Evolutionary conservation across 2,329 filamentous ascomycete genomes (phyloP), one percentile per base, ranked within the genome.

Genomic region (Aspergillus sergii): DNA sequence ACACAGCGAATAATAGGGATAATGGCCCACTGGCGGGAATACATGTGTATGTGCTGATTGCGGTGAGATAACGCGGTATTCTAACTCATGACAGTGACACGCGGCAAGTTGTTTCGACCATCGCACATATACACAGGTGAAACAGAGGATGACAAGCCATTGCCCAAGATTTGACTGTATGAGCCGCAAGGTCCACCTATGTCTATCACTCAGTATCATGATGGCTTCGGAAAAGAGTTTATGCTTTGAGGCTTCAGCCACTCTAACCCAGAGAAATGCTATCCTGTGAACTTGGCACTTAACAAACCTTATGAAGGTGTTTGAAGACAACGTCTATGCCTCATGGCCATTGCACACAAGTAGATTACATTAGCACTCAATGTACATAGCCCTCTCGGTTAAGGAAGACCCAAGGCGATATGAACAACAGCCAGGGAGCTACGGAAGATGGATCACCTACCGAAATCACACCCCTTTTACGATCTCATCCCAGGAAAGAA

Each of bases 11-110:
- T 75, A 12, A 75, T 76, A 39, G 75, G 73, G 0, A 71, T 75
- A 14, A 75, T 76, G 72, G 74, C 75, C 3, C 73, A 76, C 59
- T 76, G 73, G 73, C 68, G 73, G 62, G 74, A 76, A 48, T 72
- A 73, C 34, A 76, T 71, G 69, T 43, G 73, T 76, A 64, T 66
- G 68, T 61, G 16, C 23, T 23, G 28, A 53, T 59, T 26, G 51
- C 60, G 54, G 50, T 23, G 36, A 57, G 19, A 51, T 68, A 28
- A 64, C 64, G 64, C 60, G 34, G 19, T 59, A 21, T 69, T 70
- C 63, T 68, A 26, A 71, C 45, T 1, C 23, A 14, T 43, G 19
- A 6, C 61, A 75, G 72, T 73, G 41, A 66, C 59, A 50, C 68
- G 66, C 46, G 72, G 73, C 36, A 74, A 74, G 56, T 62, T 74